Conservation (phyloP, 495 filamentous ascomycete genomes). For the Lasiosphaeria miniovina region DNA sequence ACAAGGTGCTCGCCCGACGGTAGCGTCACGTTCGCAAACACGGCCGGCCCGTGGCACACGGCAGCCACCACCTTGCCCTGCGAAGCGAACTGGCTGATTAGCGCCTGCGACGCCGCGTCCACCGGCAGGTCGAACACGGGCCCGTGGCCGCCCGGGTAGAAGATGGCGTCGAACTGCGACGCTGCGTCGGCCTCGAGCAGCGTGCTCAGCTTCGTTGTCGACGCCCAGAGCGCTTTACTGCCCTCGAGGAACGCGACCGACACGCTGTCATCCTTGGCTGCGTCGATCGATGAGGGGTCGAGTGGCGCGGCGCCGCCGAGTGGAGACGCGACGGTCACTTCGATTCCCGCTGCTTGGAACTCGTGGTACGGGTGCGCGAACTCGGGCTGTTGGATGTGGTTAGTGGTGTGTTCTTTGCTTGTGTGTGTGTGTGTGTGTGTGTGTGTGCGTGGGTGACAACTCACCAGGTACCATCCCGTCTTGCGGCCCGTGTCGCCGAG, state of each 20-base stretch:
- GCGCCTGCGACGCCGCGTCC: constrained; percentile 48
- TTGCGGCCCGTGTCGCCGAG: constrained; percentile 50
- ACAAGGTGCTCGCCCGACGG: constrained; percentile 51
- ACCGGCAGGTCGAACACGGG: constrained; percentile 69
- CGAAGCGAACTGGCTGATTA: constrained; percentile 59
- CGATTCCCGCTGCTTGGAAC: constrained; percentile 47
- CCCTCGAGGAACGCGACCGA: constrained; percentile 52
- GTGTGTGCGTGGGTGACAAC: background rate
- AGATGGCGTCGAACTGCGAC: constrained; percentile 63
- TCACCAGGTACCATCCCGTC: constrained; percentile 67
- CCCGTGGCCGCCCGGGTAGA: constrained; percentile 76
- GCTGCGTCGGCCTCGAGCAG: constrained; percentile 46
- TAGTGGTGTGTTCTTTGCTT: constrained; percentile 4
- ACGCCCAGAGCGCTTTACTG: constrained; percentile 57
- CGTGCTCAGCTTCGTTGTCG: constrained; percentile 52
- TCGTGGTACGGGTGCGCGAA: constrained; percentile 67
- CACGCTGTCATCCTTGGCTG: constrained; percentile 53
- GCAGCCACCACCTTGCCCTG: constrained; percentile 61
- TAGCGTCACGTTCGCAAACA: constrained; percentile 55
- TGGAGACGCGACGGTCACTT: constrained; percentile 64
- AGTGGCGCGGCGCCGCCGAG: constrained; percentile 65
- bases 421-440: background rate
- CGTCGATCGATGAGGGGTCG: constrained; percentile 61
- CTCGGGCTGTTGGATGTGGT: constrained; percentile 51
- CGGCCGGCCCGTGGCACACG: constrained; percentile 68